Percentiles rank a stretch among this genome's conserved stretches.
phyloP scores from a whole-genome alignment of 1,284 basidiomycete species.

The Dichomitus squalens region DNA sequence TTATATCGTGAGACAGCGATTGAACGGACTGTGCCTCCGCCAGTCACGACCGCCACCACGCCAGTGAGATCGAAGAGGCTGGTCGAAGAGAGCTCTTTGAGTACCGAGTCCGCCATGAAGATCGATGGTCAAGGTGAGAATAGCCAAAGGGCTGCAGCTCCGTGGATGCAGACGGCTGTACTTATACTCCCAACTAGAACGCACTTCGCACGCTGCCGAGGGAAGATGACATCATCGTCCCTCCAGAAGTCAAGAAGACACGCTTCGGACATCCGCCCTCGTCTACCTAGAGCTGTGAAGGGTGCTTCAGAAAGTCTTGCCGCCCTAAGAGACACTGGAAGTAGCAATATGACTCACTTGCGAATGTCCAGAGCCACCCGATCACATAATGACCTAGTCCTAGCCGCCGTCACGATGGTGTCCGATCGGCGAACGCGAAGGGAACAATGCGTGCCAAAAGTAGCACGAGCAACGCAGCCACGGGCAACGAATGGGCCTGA shows the following conservation, averaged over 20 bases:
- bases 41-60: slow-evolving; percentile 51
- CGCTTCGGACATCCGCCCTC: no score
- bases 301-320: no score
- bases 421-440: neutral
- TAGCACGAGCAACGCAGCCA: no score
- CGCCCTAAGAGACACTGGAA: no score
- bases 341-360: neutral
- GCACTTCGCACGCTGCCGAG: neutral
- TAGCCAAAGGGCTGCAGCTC: neutral
- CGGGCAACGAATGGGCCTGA: no score
- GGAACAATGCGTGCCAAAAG: no score
- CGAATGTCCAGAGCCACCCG: neutral
- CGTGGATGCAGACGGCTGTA: neutral
- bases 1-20: neutral
- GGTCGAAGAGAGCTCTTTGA: slow-evolving; percentile 39
- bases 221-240: neutral
- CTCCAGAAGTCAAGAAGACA: neutral
- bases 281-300: no score
- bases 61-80: slow-evolving; percentile 47
- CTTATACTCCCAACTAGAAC: neutral
- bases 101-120: slow-evolving; percentile 40
- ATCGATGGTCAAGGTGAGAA: no score
- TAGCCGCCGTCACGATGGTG: neutral
- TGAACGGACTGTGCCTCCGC: slow-evolving; percentile 45
- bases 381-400: neutral